A percentile compares a stretch with the other conserved stretches of the same genome.
Conservation (phyloP, 2,329 filamentous ascomycete species). For the Xylariaceae sp. region DNA sequence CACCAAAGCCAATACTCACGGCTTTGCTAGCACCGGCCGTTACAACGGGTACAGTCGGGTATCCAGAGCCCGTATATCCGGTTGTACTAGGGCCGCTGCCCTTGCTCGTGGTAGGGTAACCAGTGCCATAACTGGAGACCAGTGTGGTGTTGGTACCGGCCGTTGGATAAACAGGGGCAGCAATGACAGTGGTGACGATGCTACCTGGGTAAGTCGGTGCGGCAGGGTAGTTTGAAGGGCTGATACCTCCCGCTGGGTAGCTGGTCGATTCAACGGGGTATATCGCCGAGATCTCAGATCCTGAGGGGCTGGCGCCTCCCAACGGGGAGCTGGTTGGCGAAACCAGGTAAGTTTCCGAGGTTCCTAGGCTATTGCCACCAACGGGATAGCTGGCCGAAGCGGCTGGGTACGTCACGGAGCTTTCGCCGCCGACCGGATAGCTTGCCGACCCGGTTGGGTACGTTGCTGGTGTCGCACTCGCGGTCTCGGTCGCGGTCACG, state of each 20-base stretch:
- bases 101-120: slow-evolving; percentile 50
- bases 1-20: slow-evolving; percentile 26
- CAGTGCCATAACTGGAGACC: slow-evolving; percentile 72
- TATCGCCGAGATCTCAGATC: slow-evolving; percentile 69
- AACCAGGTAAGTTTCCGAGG: slow-evolving; percentile 68
- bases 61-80: slow-evolving; percentile 13
- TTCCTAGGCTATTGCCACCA: slow-evolving; percentile 69
- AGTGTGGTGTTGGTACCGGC: slow-evolving; percentile 66
- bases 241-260: too few relatives aligned
- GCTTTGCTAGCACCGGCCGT: slow-evolving; percentile 32
- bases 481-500: slow-evolving; percentile 27
- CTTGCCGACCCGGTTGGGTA: too few relatives aligned
- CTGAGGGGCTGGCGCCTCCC: too few relatives aligned
- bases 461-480: slow-evolving; percentile 11
- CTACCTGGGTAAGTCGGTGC: slow-evolving; percentile 33
- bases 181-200: too few relatives aligned
- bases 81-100: slow-evolving; percentile 6
- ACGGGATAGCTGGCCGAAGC: slow-evolving; percentile 19
- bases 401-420: not conserved
- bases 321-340: slow-evolving; percentile 36
- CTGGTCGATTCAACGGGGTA: slow-evolving; percentile 58
- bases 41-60: slow-evolving; percentile 19
- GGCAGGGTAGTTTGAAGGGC: slow-evolving; percentile 43
- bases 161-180: slow-evolving; percentile 73
- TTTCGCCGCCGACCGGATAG: too few relatives aligned